Evolutionary conservation across 202 grass and related monocot species (phyloP).

Genomic region (Bolboschoenoplectus hybrid): DNA sequence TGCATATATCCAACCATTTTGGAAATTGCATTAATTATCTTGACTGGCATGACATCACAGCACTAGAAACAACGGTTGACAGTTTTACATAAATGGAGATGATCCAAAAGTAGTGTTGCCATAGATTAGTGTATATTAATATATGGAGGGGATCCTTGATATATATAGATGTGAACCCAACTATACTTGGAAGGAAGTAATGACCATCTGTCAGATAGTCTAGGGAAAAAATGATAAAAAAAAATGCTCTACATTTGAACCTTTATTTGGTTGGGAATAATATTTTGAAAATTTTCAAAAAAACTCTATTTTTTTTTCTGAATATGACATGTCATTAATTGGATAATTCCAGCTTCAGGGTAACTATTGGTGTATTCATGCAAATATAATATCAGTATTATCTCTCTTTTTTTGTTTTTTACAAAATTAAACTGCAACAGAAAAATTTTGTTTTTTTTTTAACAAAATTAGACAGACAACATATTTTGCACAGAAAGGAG

Average conservation of each 20-base stretch:
- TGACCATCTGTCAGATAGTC: slow-evolving; percentile 11
- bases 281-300: not conserved
- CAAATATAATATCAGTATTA: not conserved
- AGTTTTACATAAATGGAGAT: slow-evolving; percentile 9
- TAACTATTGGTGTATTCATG: not conserved
- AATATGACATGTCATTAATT: not conserved
- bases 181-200: not conserved
- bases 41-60: not conserved
- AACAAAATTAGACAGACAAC: not conserved
- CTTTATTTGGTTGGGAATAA: not conserved
- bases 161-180: not conserved
- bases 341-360: not conserved
- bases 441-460: not conserved
- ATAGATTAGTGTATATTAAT: not conserved
- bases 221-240: not conserved
- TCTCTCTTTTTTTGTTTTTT: not conserved
- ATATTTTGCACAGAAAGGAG: not conserved
- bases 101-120: not conserved
- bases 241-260: slow-evolving; percentile 2
- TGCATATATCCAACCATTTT: not conserved
- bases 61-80: not conserved
- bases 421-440: not conserved
- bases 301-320: not conserved
- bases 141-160: not conserved
- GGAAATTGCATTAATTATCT: not conserved